Evolutionary conservation across 2,329 filamentous ascomycete genomes (phyloP).

Genomic region (Botrytis cinerea): DNA sequence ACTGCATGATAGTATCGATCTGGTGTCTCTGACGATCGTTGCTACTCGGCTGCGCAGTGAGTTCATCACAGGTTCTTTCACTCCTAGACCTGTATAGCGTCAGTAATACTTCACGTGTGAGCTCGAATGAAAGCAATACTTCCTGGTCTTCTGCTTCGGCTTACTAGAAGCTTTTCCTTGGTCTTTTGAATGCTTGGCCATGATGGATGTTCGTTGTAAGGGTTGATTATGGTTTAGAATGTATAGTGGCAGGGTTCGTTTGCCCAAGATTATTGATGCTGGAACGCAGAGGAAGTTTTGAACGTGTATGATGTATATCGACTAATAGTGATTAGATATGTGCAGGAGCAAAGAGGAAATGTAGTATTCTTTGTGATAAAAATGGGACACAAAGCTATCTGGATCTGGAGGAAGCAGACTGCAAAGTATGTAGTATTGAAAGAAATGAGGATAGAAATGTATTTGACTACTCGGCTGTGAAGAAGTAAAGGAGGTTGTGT

Average conservation of each 20-base stretch:
- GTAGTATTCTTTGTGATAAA: background rate
- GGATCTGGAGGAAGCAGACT: background rate
- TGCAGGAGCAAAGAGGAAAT: background rate
- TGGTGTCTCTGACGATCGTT: background rate
- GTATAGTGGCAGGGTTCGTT: background rate
- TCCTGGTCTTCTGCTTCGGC: background rate
- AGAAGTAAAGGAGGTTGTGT: too few species aligned
- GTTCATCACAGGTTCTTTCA: too few species aligned
- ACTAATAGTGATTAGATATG: background rate
- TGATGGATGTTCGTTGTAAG: background rate
- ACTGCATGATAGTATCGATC: background rate
- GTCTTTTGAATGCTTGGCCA: background rate
- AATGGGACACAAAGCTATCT: background rate
- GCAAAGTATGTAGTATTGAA: background rate
- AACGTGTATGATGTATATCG: background rate
- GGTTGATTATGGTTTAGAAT: background rate
- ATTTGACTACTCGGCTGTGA: background rate
- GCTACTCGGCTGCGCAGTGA: background rate
- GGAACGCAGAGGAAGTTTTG: background rate
- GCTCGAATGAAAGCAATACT: background rate
- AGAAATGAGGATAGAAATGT: background rate
- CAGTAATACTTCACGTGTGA: background rate
- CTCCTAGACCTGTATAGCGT: background rate
- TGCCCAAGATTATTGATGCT: too few species aligned
- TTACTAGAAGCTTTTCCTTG: background rate